Base-by-base conservation (phyloP, 257 asterid genomes). In the Rauvolfia tetraphylla region DNA sequence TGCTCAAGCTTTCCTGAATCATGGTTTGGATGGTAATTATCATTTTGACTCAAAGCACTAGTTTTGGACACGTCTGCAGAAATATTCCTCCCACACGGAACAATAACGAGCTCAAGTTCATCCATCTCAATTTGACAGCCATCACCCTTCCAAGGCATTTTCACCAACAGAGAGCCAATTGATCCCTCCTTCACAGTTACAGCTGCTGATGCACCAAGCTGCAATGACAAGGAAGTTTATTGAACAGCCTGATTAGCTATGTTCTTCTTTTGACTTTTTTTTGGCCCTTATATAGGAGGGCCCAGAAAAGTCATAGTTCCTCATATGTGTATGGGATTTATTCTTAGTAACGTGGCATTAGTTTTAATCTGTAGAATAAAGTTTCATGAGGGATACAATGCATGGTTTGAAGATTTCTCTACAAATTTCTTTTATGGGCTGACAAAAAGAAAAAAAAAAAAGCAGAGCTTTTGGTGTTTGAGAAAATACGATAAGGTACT, bases 131-230 rank as follows among this genome's bases (percentile, higher is more conserved):
- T 84, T 79, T 85, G 83, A 72, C 96, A 93, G 20, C 98, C 99
- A 76, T 91, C 95, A 4, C 90, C 93, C 79, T 90, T 90, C 99
- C 99, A 91, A 72, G 97, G 98, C 96, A 95, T 90, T 71, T 88
- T 90, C 61, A 91, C 86, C 79, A 78, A 82, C 68, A 95, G 80
- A 39, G 97, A 93, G 56, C 99, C 98, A 69, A 95, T 86, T 34
- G 98, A 93, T 48, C 99, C 99, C 84, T 95, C 99, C 84, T 89
- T 92, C 82, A 95, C 88, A 54, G 82, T 76, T 27, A 91, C 76
- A 49, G 90, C 62, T 76, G 96, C 76, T 39, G 75, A 27, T 13
- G 92, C 81, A 74, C 91, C 95, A 73, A 95, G 83, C 99, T 95
- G 97, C 58, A 84, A 87, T 72, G 53, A 69, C 79, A 71, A 68